Conservation (phyloP, 176 grass and related monocot species). For the Musa itinerans region DNA sequence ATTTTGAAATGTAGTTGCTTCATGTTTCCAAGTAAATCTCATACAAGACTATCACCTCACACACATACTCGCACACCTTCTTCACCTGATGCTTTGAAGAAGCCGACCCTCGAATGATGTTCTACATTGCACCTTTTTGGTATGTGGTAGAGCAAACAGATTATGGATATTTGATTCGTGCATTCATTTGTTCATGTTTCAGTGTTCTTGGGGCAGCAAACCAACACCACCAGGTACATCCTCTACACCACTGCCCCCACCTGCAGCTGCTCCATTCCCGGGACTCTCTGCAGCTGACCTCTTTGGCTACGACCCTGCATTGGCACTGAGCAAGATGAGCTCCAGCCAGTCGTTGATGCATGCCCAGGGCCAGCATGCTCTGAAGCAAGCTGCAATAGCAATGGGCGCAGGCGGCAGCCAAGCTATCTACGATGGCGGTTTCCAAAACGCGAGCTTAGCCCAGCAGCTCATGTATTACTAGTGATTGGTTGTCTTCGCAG, state of each 20-base stretch:
- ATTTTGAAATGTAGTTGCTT: no score
- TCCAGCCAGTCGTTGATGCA: slow-evolving; percentile 45
- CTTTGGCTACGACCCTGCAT: slow-evolving; percentile 56
- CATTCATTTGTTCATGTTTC: not conserved
- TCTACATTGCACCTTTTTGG: no score
- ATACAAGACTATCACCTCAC: no score
- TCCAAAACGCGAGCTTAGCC: slow-evolving; percentile 38
- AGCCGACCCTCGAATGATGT: no score
- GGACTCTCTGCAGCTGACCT: slow-evolving; percentile 55
- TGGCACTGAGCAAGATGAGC: slow-evolving; percentile 64
- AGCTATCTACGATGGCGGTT: slow-evolving; percentile 66
- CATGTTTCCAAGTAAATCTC: no score
- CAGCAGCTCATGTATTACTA: slow-evolving; percentile 96
- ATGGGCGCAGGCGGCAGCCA: slow-evolving; percentile 63
- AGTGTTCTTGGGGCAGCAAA: slow-evolving; percentile 99
- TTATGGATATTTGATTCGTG: no score
- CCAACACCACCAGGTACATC: slow-evolving; percentile 73
- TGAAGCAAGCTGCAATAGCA: slow-evolving; percentile 56
- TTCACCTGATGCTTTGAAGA: no score
- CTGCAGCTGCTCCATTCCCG: slow-evolving; percentile 33
- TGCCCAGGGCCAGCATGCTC: slow-evolving; percentile 45
- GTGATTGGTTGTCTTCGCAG: not conserved
- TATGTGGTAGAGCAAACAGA: no score
- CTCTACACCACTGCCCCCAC: slow-evolving; percentile 66
- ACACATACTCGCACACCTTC: no score